Conservation (phyloP, 140 eudicot species). For the Cichorium intybus region DNA sequence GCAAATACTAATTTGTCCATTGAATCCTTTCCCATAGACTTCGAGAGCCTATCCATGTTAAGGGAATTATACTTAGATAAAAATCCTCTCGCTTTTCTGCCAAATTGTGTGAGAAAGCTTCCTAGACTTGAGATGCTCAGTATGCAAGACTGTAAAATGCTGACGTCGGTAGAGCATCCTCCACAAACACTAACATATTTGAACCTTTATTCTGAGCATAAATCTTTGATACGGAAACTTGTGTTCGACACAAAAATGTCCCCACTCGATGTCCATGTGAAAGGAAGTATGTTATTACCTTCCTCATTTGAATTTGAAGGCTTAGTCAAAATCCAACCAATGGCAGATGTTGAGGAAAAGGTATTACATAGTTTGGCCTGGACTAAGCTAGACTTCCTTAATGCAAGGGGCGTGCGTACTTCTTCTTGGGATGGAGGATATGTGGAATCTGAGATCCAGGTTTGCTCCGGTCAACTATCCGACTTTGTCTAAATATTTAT, state of each 20-base stretch:
- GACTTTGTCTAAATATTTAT: neutral
- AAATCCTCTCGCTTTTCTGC: too few relatives aligned
- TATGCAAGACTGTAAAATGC: neutral
- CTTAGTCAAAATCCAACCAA: constrained; percentile 10
- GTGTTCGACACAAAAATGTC: neutral
- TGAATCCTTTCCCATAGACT: constrained; percentile 2
- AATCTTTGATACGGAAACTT: neutral
- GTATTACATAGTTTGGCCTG: constrained; percentile 24
- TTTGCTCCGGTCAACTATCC: neutral
- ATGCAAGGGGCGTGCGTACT: neutral
- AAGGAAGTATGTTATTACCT: neutral
- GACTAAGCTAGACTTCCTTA: neutral
- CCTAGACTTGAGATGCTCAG: too few relatives aligned
- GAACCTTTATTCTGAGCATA: neutral
- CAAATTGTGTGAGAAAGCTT: too few relatives aligned
- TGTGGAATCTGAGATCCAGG: constrained; percentile 3
- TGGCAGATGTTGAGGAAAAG: too few relatives aligned
- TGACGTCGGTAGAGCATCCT: constrained; percentile 14
- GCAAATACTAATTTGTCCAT: neutral
- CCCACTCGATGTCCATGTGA: neutral
- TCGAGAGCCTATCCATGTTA: neutral
- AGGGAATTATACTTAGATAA: too few relatives aligned
- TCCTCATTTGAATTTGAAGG: constrained; percentile 20
- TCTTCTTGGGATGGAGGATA: too few relatives aligned
- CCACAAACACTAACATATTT: constrained; percentile 3